Evolutionary conservation across 495 filamentous ascomycete species (phyloP).

Genomic region (Schizothecium vesticola): DNA sequence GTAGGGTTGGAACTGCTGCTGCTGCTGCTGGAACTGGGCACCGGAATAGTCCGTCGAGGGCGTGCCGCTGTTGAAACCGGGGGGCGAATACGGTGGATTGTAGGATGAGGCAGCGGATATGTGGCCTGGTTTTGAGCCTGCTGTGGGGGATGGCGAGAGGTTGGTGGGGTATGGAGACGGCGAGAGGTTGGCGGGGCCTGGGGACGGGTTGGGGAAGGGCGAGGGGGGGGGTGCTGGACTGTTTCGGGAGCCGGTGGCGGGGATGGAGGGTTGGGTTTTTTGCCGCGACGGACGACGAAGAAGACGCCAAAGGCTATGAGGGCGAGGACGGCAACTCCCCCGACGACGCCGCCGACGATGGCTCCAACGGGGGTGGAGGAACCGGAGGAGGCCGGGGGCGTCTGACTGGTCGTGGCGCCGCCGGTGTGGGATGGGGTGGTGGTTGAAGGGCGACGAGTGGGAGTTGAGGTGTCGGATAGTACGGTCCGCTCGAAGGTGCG

Average conservation of each 20-base stretch:
- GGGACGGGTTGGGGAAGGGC: background rate
- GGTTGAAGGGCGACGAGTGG: background rate
- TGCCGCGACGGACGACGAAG: constrained; percentile 34
- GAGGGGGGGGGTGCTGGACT: background rate
- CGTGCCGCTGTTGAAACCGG: background rate
- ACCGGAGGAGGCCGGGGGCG: background rate
- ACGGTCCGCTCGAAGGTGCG: constrained; percentile 25
- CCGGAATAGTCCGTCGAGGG: background rate
- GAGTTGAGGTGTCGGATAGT: constrained; percentile 10
- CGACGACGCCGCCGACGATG: constrained; percentile 47
- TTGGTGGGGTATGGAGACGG: background rate
- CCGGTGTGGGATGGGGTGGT: background rate
- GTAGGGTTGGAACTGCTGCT: background rate
- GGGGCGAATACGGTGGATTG: background rate
- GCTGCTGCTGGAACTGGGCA: background rate
- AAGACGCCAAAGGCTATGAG: constrained; percentile 36
- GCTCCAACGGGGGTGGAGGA: constrained; percentile 35
- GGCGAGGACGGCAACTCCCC: constrained; percentile 40
- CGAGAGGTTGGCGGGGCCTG: background rate
- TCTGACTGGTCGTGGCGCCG: background rate
- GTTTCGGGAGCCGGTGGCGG: constrained; percentile 3
- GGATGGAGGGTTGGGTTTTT: constrained; percentile 14
- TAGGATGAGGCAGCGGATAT: background rate
- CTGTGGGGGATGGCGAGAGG: background rate
- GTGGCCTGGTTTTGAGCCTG: background rate